phyloP scores from a whole-genome alignment of 2,329 filamentous ascomycete species.

The Claviceps sp. region DNA sequence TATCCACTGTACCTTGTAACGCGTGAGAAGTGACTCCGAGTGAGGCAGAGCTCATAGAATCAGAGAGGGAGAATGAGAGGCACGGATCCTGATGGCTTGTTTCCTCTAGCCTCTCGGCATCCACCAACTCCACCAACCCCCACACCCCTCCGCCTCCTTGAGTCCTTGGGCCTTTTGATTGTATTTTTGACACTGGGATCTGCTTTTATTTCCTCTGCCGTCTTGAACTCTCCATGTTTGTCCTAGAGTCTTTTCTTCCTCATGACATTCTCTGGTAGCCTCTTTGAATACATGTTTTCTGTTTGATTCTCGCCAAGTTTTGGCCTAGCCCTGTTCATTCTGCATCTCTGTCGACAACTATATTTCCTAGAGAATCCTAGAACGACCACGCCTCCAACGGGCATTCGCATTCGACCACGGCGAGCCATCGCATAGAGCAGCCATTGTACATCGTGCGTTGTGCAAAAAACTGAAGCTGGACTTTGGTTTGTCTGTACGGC shows the following conservation, averaged over 20 bases:
- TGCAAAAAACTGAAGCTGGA: slow-evolving; percentile 4
- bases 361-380: background rate
- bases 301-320: background rate
- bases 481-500: slow-evolving; percentile 2
- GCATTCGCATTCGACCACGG: background rate
- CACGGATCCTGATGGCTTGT: too few species aligned
- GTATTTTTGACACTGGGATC: background rate
- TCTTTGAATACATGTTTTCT: background rate
- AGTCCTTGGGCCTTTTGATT: background rate
- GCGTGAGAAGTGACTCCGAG: background rate
- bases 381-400: background rate
- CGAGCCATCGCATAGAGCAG: background rate
- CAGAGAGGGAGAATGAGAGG: too few species aligned
- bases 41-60: background rate
- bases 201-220: background rate
- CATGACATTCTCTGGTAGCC: slow-evolving; percentile 1
- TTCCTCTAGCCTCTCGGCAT: background rate
- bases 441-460: background rate
- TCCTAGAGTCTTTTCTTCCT: slow-evolving; percentile 2
- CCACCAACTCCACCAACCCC: slow-evolving; percentile 2
- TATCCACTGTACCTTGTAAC: background rate
- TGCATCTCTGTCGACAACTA: too few species aligned
- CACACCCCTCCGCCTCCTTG: background rate
- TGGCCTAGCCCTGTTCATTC: background rate
- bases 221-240: background rate